Evolutionary conservation across 495 filamentous ascomycete genomes (phyloP), one percentile per base, ranked within the genome.

Genomic region (Hyaloscypha bicolor): DNA sequence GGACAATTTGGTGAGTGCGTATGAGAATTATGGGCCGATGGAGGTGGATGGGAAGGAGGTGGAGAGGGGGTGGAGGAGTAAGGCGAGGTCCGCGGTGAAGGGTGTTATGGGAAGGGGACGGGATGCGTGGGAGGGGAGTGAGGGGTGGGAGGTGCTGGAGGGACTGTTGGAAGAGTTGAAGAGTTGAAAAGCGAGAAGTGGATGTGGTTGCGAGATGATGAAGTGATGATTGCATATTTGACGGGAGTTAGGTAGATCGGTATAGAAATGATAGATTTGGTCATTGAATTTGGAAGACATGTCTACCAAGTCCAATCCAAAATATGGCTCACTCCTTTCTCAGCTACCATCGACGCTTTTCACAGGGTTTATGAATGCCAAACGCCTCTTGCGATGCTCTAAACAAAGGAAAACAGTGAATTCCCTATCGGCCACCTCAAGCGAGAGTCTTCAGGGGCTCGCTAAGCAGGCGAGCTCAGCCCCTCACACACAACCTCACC

Each of bases 31-130:
- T 63, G 90, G 90, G 0, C 76, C 69, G 31, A 77, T 71, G 74
- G 79, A 83, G 74, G 72, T 77, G 65, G 82, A 85, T 25, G 78
- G 77, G 68, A 58, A 74, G 69, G 77, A 81, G 69, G 77, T 92
- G 33, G 88, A 86, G 42, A 79, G 77, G 57, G 83, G 80, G 74
- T 98, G 95, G 95, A 90, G 86, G 74, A 92, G 91, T 61, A 98
- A 97, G 85, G 90, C 92, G 1, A 82, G 92, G 74, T 92, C 87
- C 75, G 93, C 92, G 8, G 83, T 97, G 3, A 81, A 92, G 51
- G 91, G 90, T 29, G 86, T 97, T 8, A 79, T 93, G 79, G 91
- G 93, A 0, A 91, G 90, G 74, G 94, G 87, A 16, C 96, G 88
- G 79, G 89, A 91, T 69, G 83, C 76, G 6, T 97, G 93, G 93